A percentile compares a stretch with the other conserved stretches of the same genome.
phyloP scores from a whole-genome alignment of 208 protist genomes.

The Leptomonas pyrrhocoris region DNA sequence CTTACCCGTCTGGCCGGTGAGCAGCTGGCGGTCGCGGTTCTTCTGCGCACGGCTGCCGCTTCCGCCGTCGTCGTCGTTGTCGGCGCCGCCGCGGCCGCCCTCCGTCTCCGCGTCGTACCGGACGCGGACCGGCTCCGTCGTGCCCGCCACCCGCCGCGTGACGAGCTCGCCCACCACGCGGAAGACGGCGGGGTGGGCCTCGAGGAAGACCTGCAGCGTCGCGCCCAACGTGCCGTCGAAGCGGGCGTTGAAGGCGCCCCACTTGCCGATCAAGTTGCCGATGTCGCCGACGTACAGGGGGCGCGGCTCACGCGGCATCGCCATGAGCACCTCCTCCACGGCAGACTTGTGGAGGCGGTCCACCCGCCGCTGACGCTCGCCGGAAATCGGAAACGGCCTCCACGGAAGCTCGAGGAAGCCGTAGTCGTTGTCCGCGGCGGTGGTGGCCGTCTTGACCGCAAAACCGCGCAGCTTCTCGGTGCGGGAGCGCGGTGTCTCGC shows the following conservation, averaged over 20 bases:
- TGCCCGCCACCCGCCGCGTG: conserved; percentile 63
- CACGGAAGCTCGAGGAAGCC: conserved; percentile 52
- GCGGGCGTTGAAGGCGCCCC: conserved; percentile 80
- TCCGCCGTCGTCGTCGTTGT: conserved; percentile 60
- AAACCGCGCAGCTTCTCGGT: conserved; percentile 43
- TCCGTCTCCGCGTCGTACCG: conserved; percentile 72
- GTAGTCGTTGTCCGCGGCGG: conserved; percentile 3
- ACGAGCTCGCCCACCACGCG: conserved; percentile 72
- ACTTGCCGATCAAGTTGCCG: conserved; percentile 88
- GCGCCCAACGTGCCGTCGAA: conserved; percentile 81
- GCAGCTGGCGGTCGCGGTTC: conserved; percentile 60
- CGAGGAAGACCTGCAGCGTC: conserved; percentile 74
- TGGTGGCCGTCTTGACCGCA: conserved; percentile 43
- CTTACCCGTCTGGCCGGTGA: conserved; percentile 59
- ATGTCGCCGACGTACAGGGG: conserved; percentile 90
- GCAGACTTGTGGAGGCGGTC: conserved; percentile 52
- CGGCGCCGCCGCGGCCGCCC: conserved; percentile 29
- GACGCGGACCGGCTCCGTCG: conserved; percentile 67
- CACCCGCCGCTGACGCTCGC: conserved; percentile 47
- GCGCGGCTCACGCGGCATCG: conserved; percentile 70
- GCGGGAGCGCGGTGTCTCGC: conserved; percentile 21
- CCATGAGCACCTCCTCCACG: conserved; percentile 85
- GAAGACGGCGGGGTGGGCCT: conserved; percentile 69
- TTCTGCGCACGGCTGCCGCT: conserved; percentile 35
- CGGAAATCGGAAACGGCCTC: conserved; percentile 57